Evolutionary conservation across 805 yeast species (phyloP), one percentile per base, ranked within the genome.

Genomic region (Metschnikowia noctiluminum): DNA sequence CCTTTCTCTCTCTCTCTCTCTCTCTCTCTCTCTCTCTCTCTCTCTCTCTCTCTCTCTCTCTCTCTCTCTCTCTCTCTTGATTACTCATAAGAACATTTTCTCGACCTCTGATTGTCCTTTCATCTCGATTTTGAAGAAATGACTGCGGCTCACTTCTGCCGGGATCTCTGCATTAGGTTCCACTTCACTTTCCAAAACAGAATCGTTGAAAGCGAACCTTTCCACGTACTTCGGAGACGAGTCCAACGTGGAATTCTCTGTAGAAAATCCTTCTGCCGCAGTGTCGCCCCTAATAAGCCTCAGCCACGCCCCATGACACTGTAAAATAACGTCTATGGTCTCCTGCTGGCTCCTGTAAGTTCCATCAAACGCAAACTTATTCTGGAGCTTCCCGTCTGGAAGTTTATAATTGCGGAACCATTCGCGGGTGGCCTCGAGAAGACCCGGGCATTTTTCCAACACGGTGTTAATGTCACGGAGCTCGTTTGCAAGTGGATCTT

Each of bases 401-500:
- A 90, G 80, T 74, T 94, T 94, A 84, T 94, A 94, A 72, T 91
- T 90, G 70, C 95, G 87, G 84, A 94, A 94, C 99, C 99, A 94
- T 73, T 88, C 96, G 70, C 90, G 85, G 50, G 98, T 94, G 57
- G 96, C 87, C 68, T 96, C 87, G 65, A 94, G 76, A 51, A 94
- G 77, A 47, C 97, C 97, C 51, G 99, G 99, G 70, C 91, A 83
- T 67, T 86, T 84, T 63, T 79, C 81, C 70, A 81, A 90, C 55
- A 94, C 96, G 63, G 94, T 97, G 71, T 87, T 92, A 60, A 94
- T 83, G 69, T 90, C 97, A 66, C 85, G 80, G 62, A 94, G 75
- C 73, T 90, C 85, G 51, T 86, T 65, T 52, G 97, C 96, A 60
- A 91, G 79, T 58, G 96, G 96, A 68, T 94, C 99, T 59, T 83